These are phyloP conservation scores for Arbutus unedo DNA, from an alignment of 148 eudicot genomes.

Conservation along the genomic window DNA sequence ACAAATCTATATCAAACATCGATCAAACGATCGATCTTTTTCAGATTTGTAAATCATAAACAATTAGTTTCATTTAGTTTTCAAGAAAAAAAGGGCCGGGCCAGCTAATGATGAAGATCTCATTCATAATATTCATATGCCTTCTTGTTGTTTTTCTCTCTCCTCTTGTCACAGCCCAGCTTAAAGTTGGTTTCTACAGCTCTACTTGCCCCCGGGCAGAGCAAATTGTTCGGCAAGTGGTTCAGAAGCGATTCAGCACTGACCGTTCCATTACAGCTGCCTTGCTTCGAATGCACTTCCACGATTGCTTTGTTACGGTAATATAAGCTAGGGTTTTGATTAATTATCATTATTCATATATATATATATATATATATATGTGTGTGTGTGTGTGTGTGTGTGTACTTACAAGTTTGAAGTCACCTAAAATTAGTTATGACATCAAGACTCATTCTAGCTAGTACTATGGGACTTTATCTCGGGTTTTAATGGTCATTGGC, in stretches of 20 bases:
- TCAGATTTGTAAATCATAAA: not conserved
- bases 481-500: no score
- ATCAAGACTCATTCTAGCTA: no score
- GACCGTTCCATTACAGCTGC: constrained; percentile 19
- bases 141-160: not conserved
- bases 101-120: constrained; percentile 1
- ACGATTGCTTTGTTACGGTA: constrained; percentile 37
- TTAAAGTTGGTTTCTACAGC: constrained; percentile 15
- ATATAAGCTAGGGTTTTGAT: not conserved
- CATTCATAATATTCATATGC: not conserved
- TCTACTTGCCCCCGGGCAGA: constrained; percentile 27
- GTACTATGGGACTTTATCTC: no score
- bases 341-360: no score
- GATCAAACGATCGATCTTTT: not conserved
- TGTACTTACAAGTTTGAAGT: no score
- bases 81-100: not conserved
- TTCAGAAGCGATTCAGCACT: constrained; percentile 15
- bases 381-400: no score
- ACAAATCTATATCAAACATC: not conserved
- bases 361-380: no score
- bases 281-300: constrained; percentile 36
- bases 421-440: no score
- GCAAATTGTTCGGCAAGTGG: constrained; percentile 20
- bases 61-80: not conserved
- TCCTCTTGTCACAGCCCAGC: constrained; percentile 14